phyloP scores from a whole-genome alignment of 495 filamentous ascomycete genomes.

The Cercophora newfieldiana region DNA sequence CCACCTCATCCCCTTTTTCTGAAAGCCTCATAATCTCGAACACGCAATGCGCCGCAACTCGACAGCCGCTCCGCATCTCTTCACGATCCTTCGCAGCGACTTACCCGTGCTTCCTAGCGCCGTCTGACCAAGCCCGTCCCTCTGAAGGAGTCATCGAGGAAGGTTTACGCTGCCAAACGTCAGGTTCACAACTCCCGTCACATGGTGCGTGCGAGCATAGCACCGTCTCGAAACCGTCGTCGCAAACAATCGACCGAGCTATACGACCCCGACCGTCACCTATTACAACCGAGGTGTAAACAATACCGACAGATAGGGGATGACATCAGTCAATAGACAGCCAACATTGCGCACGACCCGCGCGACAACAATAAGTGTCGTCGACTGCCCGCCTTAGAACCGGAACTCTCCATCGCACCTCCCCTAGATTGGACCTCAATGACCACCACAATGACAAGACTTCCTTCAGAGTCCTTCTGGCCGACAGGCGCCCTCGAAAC shows the following conservation, averaged over 20 bases:
- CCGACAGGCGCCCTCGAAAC: constrained; percentile 29
- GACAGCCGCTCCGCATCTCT: not conserved
- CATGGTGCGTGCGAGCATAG: not conserved
- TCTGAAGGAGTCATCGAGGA: not conserved
- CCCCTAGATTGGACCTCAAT: constrained; percentile 13
- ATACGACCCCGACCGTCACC: not conserved
- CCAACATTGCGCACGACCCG: not conserved
- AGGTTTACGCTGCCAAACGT: not conserved
- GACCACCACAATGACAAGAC: constrained; percentile 32
- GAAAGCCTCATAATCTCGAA: constrained; percentile 8
- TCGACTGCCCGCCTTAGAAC: constrained; percentile 6
- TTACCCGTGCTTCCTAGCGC: not conserved
- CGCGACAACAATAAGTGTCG: not conserved
- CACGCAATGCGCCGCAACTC: constrained; percentile 11
- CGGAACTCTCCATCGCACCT: not conserved
- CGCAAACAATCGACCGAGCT: not conserved
- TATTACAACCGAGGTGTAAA: not conserved
- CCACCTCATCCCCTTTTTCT: constrained; percentile 9
- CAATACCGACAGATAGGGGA: not conserved
- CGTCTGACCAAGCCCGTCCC: not conserved
- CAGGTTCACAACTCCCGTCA: not conserved
- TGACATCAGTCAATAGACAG: not conserved
- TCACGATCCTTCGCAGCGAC: not conserved
- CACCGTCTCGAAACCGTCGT: constrained; percentile 2
- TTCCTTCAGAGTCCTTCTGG: constrained; percentile 36